Evolutionary conservation across 768 basidiomycete species (phyloP).

Genomic region (Rhodotorula graminis): DNA sequence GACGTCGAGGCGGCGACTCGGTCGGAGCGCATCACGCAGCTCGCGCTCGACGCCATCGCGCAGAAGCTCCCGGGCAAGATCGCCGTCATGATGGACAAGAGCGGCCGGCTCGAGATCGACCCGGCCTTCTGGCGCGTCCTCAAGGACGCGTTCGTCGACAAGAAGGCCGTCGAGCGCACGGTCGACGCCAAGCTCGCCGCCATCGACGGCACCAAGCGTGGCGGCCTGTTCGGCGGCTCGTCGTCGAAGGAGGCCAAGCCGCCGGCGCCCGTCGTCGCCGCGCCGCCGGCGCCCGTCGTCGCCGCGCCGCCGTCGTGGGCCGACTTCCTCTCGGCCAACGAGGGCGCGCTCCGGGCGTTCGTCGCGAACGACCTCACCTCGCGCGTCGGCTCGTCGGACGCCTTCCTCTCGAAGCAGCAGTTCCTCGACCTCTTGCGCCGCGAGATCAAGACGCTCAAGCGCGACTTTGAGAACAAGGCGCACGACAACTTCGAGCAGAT

Average conservation of each 20-base stretch:
- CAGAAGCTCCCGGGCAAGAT: constrained; percentile 48
- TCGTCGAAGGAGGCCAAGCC: constrained; percentile 11
- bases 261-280: not conserved
- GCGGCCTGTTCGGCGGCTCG: constrained; percentile 12
- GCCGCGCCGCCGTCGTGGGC: constrained; percentile 40
- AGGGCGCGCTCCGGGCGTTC: constrained; percentile 45
- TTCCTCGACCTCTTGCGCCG: constrained; percentile 47
- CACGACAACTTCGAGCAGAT: constrained; percentile 40
- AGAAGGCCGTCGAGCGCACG: constrained; percentile 39
- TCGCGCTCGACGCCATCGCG: constrained; percentile 46
- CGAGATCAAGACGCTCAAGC: constrained; percentile 45
- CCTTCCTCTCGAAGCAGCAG: constrained; percentile 44
- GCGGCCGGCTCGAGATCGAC: constrained; percentile 46
- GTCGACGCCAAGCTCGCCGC: constrained; percentile 13
- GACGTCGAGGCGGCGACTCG: constrained; percentile 43
- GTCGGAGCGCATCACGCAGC: constrained; percentile 42
- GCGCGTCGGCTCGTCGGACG: constrained; percentile 38
- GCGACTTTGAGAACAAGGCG: constrained; percentile 39
- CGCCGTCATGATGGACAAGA: constrained; percentile 45
- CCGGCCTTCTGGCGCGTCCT: constrained; percentile 51
- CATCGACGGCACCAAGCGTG: constrained; percentile 13
- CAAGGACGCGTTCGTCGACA: constrained; percentile 47
- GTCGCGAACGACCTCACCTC: constrained; percentile 44
- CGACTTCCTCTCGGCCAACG: constrained; percentile 44
- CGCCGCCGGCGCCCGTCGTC: constrained; percentile 1